These are phyloP conservation scores for Phytophthora ohioensis DNA, from an alignment of 352 stramenopile species.

Conservation along the genomic window DNA sequence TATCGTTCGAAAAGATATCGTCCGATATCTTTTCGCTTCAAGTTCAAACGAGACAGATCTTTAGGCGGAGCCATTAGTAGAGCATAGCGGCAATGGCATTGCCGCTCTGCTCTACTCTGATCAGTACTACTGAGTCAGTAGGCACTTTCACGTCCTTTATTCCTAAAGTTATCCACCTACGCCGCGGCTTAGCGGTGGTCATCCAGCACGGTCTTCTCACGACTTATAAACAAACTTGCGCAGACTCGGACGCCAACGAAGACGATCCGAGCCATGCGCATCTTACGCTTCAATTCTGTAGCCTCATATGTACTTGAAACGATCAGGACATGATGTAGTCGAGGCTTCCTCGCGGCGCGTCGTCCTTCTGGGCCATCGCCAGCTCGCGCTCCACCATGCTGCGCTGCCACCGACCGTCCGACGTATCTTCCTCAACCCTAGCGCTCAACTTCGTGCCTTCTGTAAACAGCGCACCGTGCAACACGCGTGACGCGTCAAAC, in stretches of 20 bases:
- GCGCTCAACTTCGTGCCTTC: conserved; percentile 41
- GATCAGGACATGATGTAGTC: conserved; percentile 23
- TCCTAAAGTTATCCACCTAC: conserved; percentile 11
- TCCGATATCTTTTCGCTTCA: no score
- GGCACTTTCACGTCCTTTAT: neutral
- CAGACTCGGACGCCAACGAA: neutral
- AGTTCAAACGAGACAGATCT: no score
- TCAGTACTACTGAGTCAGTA: no score
- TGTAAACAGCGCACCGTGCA: conserved; percentile 40
- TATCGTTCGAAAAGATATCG: no score
- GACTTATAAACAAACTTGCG: conserved; percentile 13
- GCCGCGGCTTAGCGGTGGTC: neutral
- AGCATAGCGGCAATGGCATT: no score
- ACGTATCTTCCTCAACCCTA: conserved; percentile 35
- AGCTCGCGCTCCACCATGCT: conserved; percentile 35
- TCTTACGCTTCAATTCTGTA: neutral
- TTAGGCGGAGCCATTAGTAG: no score
- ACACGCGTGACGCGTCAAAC: conserved; percentile 34
- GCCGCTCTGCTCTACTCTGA: no score
- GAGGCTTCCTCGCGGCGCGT: neutral
- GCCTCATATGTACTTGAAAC: neutral
- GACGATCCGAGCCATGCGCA: neutral
- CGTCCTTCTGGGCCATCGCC: neutral
- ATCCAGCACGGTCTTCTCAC: neutral
- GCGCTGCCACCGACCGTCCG: conserved; percentile 22